Evolutionary conservation across 805 yeast genomes (phyloP), one percentile per base, ranked within the genome.

Genomic region (Sugiyamaella boreocaroliniensis): DNA sequence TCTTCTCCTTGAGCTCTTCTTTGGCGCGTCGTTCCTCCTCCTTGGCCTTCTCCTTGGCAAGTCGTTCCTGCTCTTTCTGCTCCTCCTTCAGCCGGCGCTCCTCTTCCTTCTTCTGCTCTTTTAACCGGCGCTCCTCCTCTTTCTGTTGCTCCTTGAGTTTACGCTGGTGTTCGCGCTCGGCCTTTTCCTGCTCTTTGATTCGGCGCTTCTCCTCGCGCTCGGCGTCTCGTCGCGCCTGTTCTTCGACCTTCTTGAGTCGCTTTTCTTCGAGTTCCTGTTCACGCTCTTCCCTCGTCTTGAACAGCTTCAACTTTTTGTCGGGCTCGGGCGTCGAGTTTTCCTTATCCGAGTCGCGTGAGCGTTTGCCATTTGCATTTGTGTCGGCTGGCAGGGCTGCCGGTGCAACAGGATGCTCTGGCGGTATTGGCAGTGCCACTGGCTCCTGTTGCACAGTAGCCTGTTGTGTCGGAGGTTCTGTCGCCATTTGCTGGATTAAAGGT

Each of bases 131-230:
- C 37, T 63, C 61, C 26, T 55, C 59, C 29, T 56, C 60, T 46
- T 52, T 51, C 46, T 43, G 34, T 6, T 45, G 54, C 53, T 50
- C 55, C 59, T 11, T 45, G 51, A 29, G 50, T 40, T 22, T 51
- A 43, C 32, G 49, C 47, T 37, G 43, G 19, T 32, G 45, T 15
- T 50, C 51, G 20, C 63, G 61, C 16, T 47, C 57, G 18, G 22
- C 43, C 52, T 48, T 48, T 54, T 66, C 64, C 15, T 47, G 61
- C 45, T 65, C 67, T 43, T 58, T 58, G 22, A 47, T 53, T 29
- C 55, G 56, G 43, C 54, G 50, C 53, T 52, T 56, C 42, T 55
- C 62, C 41, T 45, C 55, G 26, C 26, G 43, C 34, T 48, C 55
- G n/a, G 37, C 47, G 22, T 64, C 61, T 18, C 41, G 26, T 29